Conservation (phyloP, 1,139 yeast species). For the Diutina sp. region DNA sequence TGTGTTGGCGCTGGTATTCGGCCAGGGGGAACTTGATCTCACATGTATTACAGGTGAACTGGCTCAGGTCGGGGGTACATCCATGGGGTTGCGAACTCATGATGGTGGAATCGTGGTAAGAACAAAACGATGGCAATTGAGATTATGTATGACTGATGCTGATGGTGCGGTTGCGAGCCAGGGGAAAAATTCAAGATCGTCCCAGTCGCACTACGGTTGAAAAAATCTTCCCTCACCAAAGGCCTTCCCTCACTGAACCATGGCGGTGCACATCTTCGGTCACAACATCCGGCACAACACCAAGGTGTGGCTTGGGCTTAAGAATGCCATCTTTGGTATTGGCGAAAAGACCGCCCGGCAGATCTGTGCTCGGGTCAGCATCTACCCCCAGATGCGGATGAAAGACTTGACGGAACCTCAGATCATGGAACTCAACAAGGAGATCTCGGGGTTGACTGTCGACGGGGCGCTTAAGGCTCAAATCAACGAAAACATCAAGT, state of each 20-base stretch:
- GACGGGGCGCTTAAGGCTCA: constrained; percentile 79
- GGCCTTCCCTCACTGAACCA: constrained; percentile 9
- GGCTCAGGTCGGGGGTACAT: not conserved
- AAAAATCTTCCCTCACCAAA: not conserved
- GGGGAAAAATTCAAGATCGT: not conserved
- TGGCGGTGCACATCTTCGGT: constrained; percentile 72
- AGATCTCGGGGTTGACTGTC: constrained; percentile 67
- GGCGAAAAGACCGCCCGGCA: constrained; percentile 64
- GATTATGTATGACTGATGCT: not conserved
- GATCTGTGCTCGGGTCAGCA: constrained; percentile 78
- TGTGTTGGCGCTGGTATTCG: constrained; percentile 30
- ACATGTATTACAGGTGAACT: not conserved
- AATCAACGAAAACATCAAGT: constrained; percentile 63
- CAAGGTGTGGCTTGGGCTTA: constrained; percentile 50
- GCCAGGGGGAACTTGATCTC: not conserved
- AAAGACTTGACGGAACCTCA: constrained; percentile 86
- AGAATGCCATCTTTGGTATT: constrained; percentile 75
- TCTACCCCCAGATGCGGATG: constrained; percentile 90
- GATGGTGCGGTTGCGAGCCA: not conserved
- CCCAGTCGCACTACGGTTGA: not conserved
- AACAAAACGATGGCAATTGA: not conserved
- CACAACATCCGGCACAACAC: constrained; percentile 49
- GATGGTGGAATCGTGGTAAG: not conserved
- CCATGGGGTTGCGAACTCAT: not conserved
- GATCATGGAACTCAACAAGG: constrained; percentile 75